These are phyloP conservation scores for Apiospora pterosperma DNA, from an alignment of 2,329 filamentous ascomycete genomes.

Conservation along the genomic window DNA sequence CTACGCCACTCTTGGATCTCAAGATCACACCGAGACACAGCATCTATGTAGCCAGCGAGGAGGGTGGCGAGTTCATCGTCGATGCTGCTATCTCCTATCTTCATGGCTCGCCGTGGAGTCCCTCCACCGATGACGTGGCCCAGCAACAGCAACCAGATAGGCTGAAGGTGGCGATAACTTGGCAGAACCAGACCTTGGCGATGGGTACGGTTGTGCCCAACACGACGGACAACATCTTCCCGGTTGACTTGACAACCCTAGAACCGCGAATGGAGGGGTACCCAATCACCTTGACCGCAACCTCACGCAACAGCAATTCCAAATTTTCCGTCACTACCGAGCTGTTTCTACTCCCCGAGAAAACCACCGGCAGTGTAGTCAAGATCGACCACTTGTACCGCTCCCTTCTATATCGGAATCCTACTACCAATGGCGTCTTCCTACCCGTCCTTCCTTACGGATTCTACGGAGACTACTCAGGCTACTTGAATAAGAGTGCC, in stretches of 20 bases:
- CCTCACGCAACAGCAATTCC: constrained; percentile 24
- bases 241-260: constrained; percentile 34
- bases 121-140: constrained; percentile 18
- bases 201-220: constrained; percentile 15
- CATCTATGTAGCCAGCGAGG: constrained; percentile 41
- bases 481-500: constrained; percentile 33
- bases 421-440: constrained; percentile 31
- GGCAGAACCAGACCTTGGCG: background rate
- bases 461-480: constrained; percentile 38
- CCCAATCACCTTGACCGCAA: constrained; percentile 34
- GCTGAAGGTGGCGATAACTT: constrained; percentile 4
- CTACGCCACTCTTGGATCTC: constrained; percentile 34
- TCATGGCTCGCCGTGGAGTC: constrained; percentile 32
- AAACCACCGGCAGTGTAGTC: constrained; percentile 38
- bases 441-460: constrained; percentile 41
- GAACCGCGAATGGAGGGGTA: constrained; percentile 34
- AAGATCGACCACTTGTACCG: constrained; percentile 44
- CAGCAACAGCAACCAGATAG: constrained; percentile 27
- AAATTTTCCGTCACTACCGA: constrained; percentile 34
- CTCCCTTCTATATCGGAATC: constrained; percentile 36
- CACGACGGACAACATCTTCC: constrained; percentile 27
- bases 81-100: constrained; percentile 38
- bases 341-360: constrained; percentile 41
- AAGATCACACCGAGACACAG: constrained; percentile 43
- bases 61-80: constrained; percentile 39